Percentiles rank a stretch among this genome's conserved stretches.
These are phyloP conservation scores for Scutellaria minor DNA, from an alignment of 257 asterid species.

Conservation along the genomic window DNA sequence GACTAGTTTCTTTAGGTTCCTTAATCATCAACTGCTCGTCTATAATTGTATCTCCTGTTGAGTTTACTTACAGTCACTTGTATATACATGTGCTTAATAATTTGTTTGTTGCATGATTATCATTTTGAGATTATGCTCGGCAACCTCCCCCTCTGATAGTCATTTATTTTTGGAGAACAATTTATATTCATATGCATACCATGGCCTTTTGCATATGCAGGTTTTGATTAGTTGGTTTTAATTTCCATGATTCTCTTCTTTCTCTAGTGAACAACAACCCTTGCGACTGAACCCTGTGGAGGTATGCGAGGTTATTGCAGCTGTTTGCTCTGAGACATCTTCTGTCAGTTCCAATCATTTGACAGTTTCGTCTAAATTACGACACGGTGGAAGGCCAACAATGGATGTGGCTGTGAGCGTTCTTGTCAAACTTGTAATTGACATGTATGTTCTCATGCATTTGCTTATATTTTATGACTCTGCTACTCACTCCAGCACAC, in stretches of 20 bases:
- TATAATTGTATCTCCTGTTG: conserved; percentile 27
- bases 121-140: conserved; percentile 7
- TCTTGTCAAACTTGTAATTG: conserved; percentile 96
- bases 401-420: conserved; percentile 99
- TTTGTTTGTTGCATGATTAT: conserved; percentile 10
- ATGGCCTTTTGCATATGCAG: conserved; percentile 18
- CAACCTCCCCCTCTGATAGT: conserved; percentile 14
- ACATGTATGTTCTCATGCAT: conserved; percentile 74
- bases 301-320: conserved; percentile 95
- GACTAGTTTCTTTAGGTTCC: conserved; percentile 32
- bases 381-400: conserved; percentile 88
- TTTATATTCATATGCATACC: conserved; percentile 17
- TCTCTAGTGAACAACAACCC: conserved; percentile 93
- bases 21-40: conserved; percentile 22
- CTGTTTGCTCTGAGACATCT: conserved; percentile 92
- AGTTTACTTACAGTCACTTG: conserved; percentile 25
- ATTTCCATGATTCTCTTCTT: conserved; percentile 33
- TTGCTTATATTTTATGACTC: conserved; percentile 28
- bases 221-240: conserved; percentile 31
- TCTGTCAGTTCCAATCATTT: conserved; percentile 61
- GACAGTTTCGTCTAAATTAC: conserved; percentile 84
- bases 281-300: conserved; percentile 91
- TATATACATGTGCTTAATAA: conserved; percentile 18
- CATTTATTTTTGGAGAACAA: neutral
- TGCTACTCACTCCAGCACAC: conserved; percentile 13